Evolutionary conservation across 495 filamentous ascomycete species (phyloP).

Genomic region (Corynascus novoguineensis): DNA sequence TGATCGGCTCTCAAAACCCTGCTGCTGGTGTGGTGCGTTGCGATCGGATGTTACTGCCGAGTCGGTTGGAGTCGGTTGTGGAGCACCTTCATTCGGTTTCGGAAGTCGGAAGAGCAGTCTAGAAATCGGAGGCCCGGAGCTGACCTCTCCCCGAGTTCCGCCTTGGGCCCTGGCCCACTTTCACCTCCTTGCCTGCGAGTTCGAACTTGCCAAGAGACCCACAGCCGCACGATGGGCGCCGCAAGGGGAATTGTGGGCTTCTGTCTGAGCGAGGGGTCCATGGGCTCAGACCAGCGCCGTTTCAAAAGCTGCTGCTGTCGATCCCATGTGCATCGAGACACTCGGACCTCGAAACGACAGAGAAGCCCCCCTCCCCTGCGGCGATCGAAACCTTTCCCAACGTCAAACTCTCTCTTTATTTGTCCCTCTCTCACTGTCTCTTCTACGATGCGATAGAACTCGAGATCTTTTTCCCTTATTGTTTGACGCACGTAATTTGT

Average conservation of each 20-base stretch:
- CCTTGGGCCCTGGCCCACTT: not conserved
- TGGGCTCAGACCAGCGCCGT: slow-evolving; percentile 25
- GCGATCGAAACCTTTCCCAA: too few relatives aligned
- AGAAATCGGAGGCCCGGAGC: not conserved
- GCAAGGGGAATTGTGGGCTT: slow-evolving; percentile 5
- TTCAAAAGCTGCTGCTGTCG: slow-evolving; percentile 18
- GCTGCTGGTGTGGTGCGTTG: not conserved
- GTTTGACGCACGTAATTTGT: not conserved
- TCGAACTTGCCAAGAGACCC: slow-evolving; percentile 4
- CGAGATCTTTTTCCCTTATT: not conserved
- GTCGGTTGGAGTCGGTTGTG: not conserved
- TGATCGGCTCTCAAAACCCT: not conserved
- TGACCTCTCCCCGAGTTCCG: not conserved
- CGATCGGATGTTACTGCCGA: not conserved
- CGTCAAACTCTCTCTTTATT: not conserved
- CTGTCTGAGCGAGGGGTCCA: slow-evolving; percentile 13
- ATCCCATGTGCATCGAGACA: not conserved
- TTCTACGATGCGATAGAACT: not conserved
- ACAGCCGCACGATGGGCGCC: not conserved
- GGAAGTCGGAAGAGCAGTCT: not conserved
- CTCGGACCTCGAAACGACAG: too few relatives aligned
- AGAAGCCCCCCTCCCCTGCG: too few relatives aligned
- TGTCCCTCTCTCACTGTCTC: not conserved
- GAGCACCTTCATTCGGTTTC: not conserved
- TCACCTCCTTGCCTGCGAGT: too few relatives aligned